Evolutionary conservation across 73 alveolate species (phyloP).

Genomic region (Paramecium primaurelia): DNA sequence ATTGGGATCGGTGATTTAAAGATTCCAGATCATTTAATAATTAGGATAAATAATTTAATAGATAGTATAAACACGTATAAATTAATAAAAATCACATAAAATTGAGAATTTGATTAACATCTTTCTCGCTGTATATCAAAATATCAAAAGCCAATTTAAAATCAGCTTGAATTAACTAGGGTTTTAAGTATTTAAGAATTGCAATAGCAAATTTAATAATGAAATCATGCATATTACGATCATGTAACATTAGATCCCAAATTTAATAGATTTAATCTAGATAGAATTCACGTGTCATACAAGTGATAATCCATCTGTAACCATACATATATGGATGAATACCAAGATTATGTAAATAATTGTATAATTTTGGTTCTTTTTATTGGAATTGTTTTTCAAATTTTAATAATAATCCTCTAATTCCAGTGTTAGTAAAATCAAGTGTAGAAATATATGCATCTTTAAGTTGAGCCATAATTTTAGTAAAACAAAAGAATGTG

Average conservation of each 20-base stretch:
- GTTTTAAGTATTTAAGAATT: neutral
- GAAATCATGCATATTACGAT: neutral
- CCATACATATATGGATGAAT: conserved; percentile 29
- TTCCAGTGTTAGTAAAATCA: neutral
- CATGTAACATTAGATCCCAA: conserved; percentile 18
- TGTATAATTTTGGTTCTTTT: neutral
- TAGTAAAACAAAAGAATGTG: conserved; percentile 40
- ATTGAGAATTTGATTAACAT: conserved; percentile 5
- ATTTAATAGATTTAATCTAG: neutral
- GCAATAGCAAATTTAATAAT: neutral
- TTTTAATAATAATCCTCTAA: neutral
- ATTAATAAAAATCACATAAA: neutral
- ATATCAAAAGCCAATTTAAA: neutral
- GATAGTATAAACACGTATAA: neutral
- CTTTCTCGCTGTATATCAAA: conserved; percentile 5
- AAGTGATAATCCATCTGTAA: conserved; percentile 2
- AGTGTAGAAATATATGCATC: neutral
- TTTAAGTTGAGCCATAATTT: neutral
- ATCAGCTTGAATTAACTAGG: conserved; percentile 6
- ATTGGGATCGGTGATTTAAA: neutral
- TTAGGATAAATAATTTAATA: neutral
- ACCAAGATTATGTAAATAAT: neutral
- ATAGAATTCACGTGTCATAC: neutral
- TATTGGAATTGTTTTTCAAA: neutral
- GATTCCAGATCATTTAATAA: neutral